Evolutionary conservation across 768 basidiomycete species (phyloP).

Genomic region (Dentipellis fragilis): DNA sequence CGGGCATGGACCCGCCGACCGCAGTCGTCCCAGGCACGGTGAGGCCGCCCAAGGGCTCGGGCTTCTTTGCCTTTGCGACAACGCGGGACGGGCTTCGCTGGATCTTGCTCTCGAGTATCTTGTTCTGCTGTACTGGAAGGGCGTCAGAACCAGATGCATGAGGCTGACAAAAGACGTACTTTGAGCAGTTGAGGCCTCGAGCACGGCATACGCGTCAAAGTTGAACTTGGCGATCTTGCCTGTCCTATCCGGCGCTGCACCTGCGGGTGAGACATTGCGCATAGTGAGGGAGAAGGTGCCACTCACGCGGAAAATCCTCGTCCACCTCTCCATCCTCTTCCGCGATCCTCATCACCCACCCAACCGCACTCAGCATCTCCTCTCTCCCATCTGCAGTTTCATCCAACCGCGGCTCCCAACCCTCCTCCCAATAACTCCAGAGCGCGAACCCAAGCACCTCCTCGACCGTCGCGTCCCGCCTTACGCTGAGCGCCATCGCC

Average conservation of each 20-base stretch:
- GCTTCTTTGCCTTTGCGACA: constrained; percentile 50
- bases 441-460: constrained; percentile 92
- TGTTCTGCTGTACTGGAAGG: constrained; percentile 60
- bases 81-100: constrained; percentile 72
- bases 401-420: constrained; percentile 67
- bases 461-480: constrained; percentile 86
- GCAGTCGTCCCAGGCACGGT: constrained; percentile 16
- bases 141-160: neutral
- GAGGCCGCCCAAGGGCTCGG: constrained; percentile 30
- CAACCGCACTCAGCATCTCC: constrained; percentile 64
- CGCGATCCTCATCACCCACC: constrained; percentile 89
- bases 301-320: constrained; percentile 94
- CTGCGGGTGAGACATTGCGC: neutral
- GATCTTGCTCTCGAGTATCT: constrained; percentile 68
- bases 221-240: constrained; percentile 83
- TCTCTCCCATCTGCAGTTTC: constrained; percentile 36
- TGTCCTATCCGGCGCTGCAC: constrained; percentile 80
- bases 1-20: neutral
- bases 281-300: neutral
- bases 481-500: constrained; percentile 62
- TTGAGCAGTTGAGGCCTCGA: constrained; percentile 65
- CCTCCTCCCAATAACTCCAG: constrained; percentile 90
- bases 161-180: constrained; percentile 27
- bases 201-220: constrained; percentile 81
- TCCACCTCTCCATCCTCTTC: constrained; percentile 98